Conservation (phyloP, 495 filamentous ascomycete species). For the Penicillium cataractarum region DNA sequence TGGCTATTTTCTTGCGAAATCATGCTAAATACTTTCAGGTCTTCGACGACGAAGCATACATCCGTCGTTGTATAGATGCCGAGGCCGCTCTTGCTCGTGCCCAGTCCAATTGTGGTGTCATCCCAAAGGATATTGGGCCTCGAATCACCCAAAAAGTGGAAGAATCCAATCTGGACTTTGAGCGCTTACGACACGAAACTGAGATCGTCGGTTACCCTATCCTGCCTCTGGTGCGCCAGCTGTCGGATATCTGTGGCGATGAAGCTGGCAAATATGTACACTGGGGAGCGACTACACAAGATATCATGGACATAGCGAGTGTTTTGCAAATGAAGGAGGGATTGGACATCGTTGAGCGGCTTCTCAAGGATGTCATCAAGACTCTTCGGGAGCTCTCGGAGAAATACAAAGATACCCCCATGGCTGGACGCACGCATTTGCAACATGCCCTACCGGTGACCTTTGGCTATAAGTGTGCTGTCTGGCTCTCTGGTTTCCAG, state of each 20-base stretch:
- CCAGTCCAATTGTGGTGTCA: slow-evolving; percentile 47
- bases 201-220: slow-evolving; percentile 59
- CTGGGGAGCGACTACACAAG: slow-evolving; percentile 61
- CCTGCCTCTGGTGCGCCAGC: slow-evolving; percentile 52
- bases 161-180: slow-evolving; percentile 39
- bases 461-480: slow-evolving; percentile 54
- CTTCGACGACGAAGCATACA: slow-evolving; percentile 55
- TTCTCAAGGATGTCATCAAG: slow-evolving; percentile 39
- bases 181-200: slow-evolving; percentile 48
- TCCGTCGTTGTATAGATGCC: slow-evolving; percentile 52
- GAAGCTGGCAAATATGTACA: slow-evolving; percentile 54
- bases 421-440: slow-evolving; percentile 56
- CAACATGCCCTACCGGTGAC: slow-evolving; percentile 55
- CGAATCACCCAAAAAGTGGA: slow-evolving; percentile 40
- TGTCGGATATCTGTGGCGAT: slow-evolving; percentile 41
- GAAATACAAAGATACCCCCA: slow-evolving; percentile 51
- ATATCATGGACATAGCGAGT: slow-evolving; percentile 56
- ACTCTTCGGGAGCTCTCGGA: slow-evolving; percentile 39
- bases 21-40: slow-evolving; percentile 21
- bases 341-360: slow-evolving; percentile 43
- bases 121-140: slow-evolving; percentile 45
- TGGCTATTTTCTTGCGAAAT: not conserved
- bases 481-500: slow-evolving; percentile 48
- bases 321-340: slow-evolving; percentile 54
- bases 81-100: slow-evolving; percentile 54